These are phyloP conservation scores for Cutaneotrichosporon cutaneum DNA, from an alignment of 1,284 basidiomycete genomes.

Conservation along the genomic window DNA sequence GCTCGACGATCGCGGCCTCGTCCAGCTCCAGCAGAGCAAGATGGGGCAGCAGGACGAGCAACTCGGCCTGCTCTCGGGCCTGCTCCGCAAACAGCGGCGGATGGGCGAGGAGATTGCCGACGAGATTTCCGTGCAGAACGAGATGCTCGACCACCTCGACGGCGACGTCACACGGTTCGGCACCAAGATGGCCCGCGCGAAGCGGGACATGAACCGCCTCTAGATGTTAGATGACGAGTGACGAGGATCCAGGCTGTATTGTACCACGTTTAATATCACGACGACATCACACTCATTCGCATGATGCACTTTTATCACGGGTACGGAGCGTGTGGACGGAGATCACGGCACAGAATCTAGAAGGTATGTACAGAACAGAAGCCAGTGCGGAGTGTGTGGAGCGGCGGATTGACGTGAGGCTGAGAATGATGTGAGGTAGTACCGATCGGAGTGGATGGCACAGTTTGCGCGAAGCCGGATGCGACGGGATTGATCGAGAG, in stretches of 20 bases:
- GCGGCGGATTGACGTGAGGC: too few relatives aligned
- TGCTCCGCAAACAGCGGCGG: conserved; percentile 79
- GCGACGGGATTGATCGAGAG: conserved; percentile 19
- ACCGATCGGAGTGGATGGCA: too few relatives aligned
- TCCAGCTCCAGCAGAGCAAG: conserved; percentile 74
- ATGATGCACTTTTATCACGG: conserved; percentile 7
- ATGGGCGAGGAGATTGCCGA: conserved; percentile 82
- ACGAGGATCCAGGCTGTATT: conserved; percentile 1
- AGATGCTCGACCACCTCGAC: conserved; percentile 76
- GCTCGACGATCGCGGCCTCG: conserved; percentile 74
- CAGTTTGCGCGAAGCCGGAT: conserved; percentile 38
- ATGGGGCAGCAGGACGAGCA: conserved; percentile 82
- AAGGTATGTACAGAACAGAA: too few relatives aligned
- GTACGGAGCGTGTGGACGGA: neutral
- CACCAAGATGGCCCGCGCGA: conserved; percentile 71
- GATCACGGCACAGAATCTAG: too few relatives aligned
- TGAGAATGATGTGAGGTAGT: too few relatives aligned
- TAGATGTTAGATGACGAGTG: neutral
- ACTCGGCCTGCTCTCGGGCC: conserved; percentile 71
- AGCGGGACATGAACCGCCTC: conserved; percentile 71
- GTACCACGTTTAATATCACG: conserved; percentile 8
- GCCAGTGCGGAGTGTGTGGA: neutral
- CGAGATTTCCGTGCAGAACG: conserved; percentile 82
- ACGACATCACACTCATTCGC: conserved; percentile 8
- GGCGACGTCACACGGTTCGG: conserved; percentile 72